These are phyloP conservation scores for Globisporangium takayamanum DNA, from an alignment of 352 stramenopile genomes.

Conservation along the genomic window DNA sequence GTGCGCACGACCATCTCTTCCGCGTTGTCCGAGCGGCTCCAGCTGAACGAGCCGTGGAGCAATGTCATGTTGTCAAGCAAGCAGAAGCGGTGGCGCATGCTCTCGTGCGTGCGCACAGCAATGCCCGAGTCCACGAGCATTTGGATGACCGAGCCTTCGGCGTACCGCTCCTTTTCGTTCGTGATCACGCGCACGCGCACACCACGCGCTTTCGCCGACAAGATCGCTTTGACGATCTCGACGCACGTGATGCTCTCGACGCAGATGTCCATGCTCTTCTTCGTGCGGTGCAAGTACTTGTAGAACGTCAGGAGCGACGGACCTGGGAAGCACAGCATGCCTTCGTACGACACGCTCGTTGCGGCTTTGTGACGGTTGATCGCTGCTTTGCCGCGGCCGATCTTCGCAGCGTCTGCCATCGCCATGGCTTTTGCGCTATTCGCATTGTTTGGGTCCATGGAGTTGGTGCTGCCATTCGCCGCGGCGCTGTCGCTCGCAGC, in stretches of 20 bases:
- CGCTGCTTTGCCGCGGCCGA: constrained; percentile 5
- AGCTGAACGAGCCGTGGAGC: constrained; percentile 69
- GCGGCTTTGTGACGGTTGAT: constrained; percentile 7
- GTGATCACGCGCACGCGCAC: constrained; percentile 54
- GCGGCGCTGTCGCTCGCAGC: background rate
- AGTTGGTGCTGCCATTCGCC: background rate
- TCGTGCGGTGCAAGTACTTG: constrained; percentile 29
- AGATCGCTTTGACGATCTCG: constrained; percentile 46
- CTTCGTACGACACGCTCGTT: constrained; percentile 7
- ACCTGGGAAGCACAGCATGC: constrained; percentile 4
- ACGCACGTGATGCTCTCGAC: constrained; percentile 66
- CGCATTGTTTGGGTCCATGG: background rate
- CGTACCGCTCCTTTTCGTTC: constrained; percentile 41
- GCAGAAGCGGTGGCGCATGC: constrained; percentile 69
- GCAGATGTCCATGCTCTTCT: constrained; percentile 44
- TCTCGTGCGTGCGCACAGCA: constrained; percentile 31
- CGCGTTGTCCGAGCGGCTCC: constrained; percentile 51
- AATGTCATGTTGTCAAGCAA: constrained; percentile 51
- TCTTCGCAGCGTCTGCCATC: background rate
- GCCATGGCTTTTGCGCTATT: background rate
- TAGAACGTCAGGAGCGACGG: constrained; percentile 40
- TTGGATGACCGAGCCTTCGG: constrained; percentile 49
- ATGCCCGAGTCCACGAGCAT: constrained; percentile 57
- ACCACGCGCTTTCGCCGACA: constrained; percentile 38
- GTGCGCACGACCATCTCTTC: constrained; percentile 51